A percentile compares a stretch with the other conserved stretches of the same genome.
These are phyloP conservation scores for Neonectria sp. DNA, from an alignment of 2,329 filamentous ascomycete species.

Conservation along the genomic window DNA sequence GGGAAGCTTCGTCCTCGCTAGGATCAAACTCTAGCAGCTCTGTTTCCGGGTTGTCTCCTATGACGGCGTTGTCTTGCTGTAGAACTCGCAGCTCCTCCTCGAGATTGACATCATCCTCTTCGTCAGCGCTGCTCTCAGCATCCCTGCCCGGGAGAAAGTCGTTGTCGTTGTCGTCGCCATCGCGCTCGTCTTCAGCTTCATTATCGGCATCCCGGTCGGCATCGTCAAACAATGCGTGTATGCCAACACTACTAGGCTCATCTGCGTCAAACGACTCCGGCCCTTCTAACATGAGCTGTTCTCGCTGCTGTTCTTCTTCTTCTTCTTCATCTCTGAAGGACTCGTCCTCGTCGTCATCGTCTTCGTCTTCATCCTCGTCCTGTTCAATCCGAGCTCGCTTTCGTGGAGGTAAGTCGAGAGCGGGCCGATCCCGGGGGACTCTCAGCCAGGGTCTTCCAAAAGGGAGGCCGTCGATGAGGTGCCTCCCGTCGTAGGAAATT, in stretches of 20 bases:
- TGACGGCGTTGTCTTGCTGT: slow-evolving; percentile 38
- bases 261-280: slow-evolving; percentile 34
- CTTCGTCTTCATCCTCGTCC: slow-evolving; percentile 51
- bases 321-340: slow-evolving; percentile 56
- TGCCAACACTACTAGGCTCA: slow-evolving; percentile 38
- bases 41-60: slow-evolving; percentile 41
- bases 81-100: slow-evolving; percentile 41
- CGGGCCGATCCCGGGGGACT: slow-evolving; percentile 72
- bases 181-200: slow-evolving; percentile 33
- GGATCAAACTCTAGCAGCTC: slow-evolving; percentile 21
- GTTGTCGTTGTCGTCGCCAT: slow-evolving; percentile 49
- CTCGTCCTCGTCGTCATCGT: slow-evolving; percentile 50
- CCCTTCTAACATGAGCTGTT: slow-evolving; percentile 53
- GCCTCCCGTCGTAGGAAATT: slow-evolving; percentile 83
- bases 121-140: slow-evolving; percentile 31
- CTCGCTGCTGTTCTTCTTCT: slow-evolving; percentile 47
- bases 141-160: slow-evolving; percentile 47
- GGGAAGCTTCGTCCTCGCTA: slow-evolving; percentile 6
- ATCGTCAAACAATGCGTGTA: slow-evolving; percentile 41
- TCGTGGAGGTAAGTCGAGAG: slow-evolving; percentile 79
- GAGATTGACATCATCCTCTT: slow-evolving; percentile 35
- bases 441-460: slow-evolving; percentile 83
- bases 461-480: slow-evolving; percentile 87
- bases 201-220: slow-evolving; percentile 35
- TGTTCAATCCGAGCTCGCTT: slow-evolving; percentile 73